Percentiles rank a stretch among this genome's conserved stretches.
phyloP scores from a whole-genome alignment of 768 basidiomycete species.

The Leucocoprinus leucothites region DNA sequence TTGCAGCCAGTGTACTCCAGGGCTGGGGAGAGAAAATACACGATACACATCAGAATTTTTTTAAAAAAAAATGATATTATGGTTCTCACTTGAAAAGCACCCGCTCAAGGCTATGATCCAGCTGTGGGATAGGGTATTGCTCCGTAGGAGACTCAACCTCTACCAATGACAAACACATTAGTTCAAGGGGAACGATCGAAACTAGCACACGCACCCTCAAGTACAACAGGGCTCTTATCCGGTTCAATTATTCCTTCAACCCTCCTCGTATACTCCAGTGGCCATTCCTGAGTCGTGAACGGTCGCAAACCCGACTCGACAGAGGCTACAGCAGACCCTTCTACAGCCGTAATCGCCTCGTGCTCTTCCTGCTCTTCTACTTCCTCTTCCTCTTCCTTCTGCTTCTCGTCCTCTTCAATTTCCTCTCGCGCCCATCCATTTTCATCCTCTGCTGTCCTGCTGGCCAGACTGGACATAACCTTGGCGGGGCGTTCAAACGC shows the following conservation, averaged over 20 bases:
- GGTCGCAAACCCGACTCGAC: too few relatives aligned
- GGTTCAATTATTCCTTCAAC: constrained; percentile 12
- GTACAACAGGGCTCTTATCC: constrained; percentile 18
- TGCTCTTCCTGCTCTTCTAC: too few relatives aligned
- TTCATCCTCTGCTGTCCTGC: too few relatives aligned
- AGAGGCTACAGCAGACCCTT: too few relatives aligned
- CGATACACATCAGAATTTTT: constrained; percentile 7
- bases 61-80: background rate
- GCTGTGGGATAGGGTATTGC: constrained; percentile 33
- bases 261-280: background rate
- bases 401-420: too few relatives aligned
- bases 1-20: constrained; percentile 84
- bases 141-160: constrained; percentile 38
- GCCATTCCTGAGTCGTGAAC: background rate
- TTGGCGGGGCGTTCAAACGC: too few relatives aligned
- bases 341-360: too few relatives aligned
- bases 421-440: too few relatives aligned
- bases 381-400: too few relatives aligned
- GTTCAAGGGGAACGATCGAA: too few relatives aligned
- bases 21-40: constrained; percentile 45
- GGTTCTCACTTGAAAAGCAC: constrained; percentile 71
- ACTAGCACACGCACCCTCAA: constrained; percentile 38
- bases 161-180: constrained; percentile 17
- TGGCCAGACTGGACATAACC: too few relatives aligned
- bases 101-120: constrained; percentile 55